phyloP scores from a whole-genome alignment of 768 basidiomycete genomes.

The Mycena rebaudengoi region DNA sequence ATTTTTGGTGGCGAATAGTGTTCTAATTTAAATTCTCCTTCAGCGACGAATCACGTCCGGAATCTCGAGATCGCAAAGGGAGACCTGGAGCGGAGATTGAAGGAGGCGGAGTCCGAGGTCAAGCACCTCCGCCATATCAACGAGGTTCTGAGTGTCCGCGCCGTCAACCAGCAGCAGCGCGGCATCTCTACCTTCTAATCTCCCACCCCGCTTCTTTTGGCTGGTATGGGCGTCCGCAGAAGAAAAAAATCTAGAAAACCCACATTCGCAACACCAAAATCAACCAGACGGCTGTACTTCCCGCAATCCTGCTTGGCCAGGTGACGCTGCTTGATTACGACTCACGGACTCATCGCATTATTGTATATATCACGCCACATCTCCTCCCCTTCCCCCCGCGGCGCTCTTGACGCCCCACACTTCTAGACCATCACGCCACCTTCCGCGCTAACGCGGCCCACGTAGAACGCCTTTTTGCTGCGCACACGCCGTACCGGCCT shows the following conservation, averaged over 20 bases:
- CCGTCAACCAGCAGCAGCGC: slow-evolving; percentile 78
- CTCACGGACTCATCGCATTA: slow-evolving; percentile 53
- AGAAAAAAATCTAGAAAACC: slow-evolving; percentile 38
- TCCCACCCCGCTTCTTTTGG: slow-evolving; percentile 39
- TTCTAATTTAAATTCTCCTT: slow-evolving; percentile 21
- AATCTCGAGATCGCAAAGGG: slow-evolving; percentile 84
- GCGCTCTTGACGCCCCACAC: slow-evolving; percentile 38
- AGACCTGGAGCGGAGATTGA: slow-evolving; percentile 78
- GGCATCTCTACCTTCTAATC: slow-evolving; percentile 59
- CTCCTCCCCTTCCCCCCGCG: slow-evolving; percentile 38
- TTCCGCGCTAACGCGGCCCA: slow-evolving; percentile 39
- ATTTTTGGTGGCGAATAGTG: neutral
- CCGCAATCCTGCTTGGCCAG: slow-evolving; percentile 32
- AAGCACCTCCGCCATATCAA: slow-evolving; percentile 85
- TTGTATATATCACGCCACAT: slow-evolving; percentile 53
- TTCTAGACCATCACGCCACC: slow-evolving; percentile 48
- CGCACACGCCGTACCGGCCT: slow-evolving; percentile 47
- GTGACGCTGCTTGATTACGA: slow-evolving; percentile 29
- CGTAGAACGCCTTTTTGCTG: slow-evolving; percentile 54
- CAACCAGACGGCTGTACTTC: slow-evolving; percentile 49
- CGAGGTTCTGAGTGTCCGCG: slow-evolving; percentile 89
- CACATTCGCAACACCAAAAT: slow-evolving; percentile 38
- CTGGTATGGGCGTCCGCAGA: slow-evolving; percentile 39
- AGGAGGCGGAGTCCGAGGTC: slow-evolving; percentile 83
- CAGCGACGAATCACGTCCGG: slow-evolving; percentile 87